phyloP scores from a whole-genome alignment of 352 stramenopile species.

The Phytophthora niederhauseri region DNA sequence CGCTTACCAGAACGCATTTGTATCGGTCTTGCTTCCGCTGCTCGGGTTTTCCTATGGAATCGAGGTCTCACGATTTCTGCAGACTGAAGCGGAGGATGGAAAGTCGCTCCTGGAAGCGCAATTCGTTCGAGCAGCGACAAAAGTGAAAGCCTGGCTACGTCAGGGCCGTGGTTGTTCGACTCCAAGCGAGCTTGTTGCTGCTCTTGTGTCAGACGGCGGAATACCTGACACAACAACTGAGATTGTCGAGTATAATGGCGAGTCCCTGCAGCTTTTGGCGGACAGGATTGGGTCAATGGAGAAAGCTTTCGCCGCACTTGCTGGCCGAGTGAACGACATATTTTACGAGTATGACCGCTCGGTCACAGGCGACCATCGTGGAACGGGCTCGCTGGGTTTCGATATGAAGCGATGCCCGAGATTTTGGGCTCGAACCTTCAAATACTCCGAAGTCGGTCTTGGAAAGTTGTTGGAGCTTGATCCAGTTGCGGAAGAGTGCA shows the following conservation, averaged over 20 bases:
- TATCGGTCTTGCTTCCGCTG: slow-evolving; percentile 26
- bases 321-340: background rate
- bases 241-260: slow-evolving; percentile 25
- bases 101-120: slow-evolving; percentile 29
- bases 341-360: background rate
- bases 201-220: slow-evolving; percentile 25
- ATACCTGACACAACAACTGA: slow-evolving; percentile 34
- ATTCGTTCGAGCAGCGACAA: slow-evolving; percentile 27
- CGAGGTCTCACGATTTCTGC: slow-evolving; percentile 29
- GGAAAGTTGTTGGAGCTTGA: slow-evolving; percentile 1
- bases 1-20: slow-evolving; percentile 34
- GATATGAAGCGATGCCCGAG: background rate
- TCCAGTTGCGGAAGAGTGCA: background rate
- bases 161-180: slow-evolving; percentile 28
- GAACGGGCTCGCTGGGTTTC: background rate
- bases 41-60: slow-evolving; percentile 15
- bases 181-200: slow-evolving; percentile 19
- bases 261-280: background rate
- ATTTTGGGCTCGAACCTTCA: slow-evolving; percentile 1
- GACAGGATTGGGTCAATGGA: background rate
- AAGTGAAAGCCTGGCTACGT: slow-evolving; percentile 15
- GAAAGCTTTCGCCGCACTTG: slow-evolving; percentile 11
- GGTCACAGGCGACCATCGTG: too few species aligned
- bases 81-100: slow-evolving; percentile 38
- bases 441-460: background rate